These are phyloP conservation scores for Coleophoma cylindrospora DNA, from an alignment of 2,329 filamentous ascomycete species.

Conservation along the genomic window DNA sequence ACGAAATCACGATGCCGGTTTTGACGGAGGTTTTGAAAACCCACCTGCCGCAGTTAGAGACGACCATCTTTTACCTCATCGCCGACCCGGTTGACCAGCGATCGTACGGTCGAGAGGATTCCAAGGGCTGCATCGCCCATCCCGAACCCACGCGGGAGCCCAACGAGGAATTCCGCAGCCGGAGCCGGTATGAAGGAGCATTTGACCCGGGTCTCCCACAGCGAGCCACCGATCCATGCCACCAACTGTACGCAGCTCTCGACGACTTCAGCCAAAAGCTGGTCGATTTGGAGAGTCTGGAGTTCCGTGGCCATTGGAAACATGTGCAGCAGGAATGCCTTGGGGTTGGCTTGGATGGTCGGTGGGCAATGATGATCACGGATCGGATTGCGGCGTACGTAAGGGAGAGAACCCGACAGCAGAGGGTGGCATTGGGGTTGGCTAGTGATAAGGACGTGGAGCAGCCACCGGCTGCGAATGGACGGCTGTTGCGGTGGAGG, in stretches of 20 bases:
- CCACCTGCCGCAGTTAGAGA: not conserved
- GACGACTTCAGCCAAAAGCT: not conserved
- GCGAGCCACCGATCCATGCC: not conserved
- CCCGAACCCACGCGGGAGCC: not conserved
- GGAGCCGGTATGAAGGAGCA: not conserved
- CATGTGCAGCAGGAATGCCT: not conserved
- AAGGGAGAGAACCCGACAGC: not conserved
- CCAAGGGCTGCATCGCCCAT: not conserved
- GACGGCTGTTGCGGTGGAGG: not conserved
- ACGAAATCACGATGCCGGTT: not conserved
- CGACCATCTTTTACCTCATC: not conserved
- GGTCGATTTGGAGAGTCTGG: not conserved
- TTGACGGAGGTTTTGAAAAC: not conserved
- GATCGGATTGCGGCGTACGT: not conserved
- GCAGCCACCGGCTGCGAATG: not conserved
- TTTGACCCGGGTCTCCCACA: not conserved
- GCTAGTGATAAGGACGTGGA: not conserved
- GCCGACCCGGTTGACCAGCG: not conserved
- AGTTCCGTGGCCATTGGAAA: not conserved
- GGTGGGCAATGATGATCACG: not conserved
- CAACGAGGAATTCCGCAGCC: not conserved
- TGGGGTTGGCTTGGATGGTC: not conserved
- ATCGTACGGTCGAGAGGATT: not conserved
- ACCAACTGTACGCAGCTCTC: not conserved
- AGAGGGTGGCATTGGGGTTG: not conserved